Base-by-base conservation (phyloP, 495 filamentous ascomycete species). In the Physcia stellaris region DNA sequence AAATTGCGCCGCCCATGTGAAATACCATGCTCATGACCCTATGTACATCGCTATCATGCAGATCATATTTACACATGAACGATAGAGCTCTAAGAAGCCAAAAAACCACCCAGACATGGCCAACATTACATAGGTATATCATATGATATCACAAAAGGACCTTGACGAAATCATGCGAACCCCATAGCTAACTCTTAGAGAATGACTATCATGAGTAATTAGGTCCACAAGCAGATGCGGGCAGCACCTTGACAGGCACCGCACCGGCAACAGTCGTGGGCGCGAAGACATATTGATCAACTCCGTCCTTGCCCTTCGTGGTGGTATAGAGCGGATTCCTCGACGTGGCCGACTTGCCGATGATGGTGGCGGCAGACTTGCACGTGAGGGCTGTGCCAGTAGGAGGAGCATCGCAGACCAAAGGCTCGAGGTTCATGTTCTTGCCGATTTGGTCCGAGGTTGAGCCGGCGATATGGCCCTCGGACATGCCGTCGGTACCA, bases 181-280 rank as follows among this genome's bases (percentile, higher is more conserved):
- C n/a, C n/a, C n/a, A n/a, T n/a, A n/a, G n/a, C n/a, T n/a, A n/a
- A n/a, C n/a, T n/a, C n/a, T n/a, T n/a, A n/a, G n/a, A n/a, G n/a
- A n/a, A n/a, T n/a, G n/a, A n/a, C n/a, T n/a, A n/a, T 35, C 32
- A 35, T 11, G 17, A 19, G 17, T 35, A 35, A 35, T 35, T 35
- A 6, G 32, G 32, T 19, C 32, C 32, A 35, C 32, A 35, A 13
- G 32, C 32, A 35, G 17, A 19, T 20, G 32, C 32, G 11, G 32
- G 32, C 32, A 35, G 12, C 2, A 35, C 12, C 17, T 35, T 35
- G 17, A 35, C 17, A 16, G 32, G 17, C 7, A 10, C 17, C 32
- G 17, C 13, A n/a, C n/a, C n/a, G n/a, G n/a, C n/a, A n/a, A n/a
- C n/a, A 6, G 4, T 10, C 3, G 32, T 17, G 11, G 32, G 5